phyloP scores from a whole-genome alignment of 495 filamentous ascomycete species.

The Talaromyces stipitatus region DNA sequence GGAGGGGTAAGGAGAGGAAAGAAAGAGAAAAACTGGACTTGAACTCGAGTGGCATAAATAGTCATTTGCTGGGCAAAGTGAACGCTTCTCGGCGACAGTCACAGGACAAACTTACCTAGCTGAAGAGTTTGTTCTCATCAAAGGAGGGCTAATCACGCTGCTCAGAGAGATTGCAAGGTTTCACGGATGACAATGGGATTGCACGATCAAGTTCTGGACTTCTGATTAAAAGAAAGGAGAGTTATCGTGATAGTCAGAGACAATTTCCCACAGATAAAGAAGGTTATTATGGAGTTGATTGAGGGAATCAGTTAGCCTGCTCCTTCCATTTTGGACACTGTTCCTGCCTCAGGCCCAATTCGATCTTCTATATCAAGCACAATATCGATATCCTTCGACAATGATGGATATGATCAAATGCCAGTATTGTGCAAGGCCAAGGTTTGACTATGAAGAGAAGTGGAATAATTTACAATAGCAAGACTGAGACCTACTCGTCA shows the following conservation, averaged over 20 bases:
- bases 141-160: not conserved
- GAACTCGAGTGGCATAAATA: not conserved
- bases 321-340: not conserved
- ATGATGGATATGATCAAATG: too few species aligned
- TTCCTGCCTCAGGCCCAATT: not conserved
- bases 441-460: too few species aligned
- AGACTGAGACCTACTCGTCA: too few species aligned
- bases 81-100: not conserved
- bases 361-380: not conserved
- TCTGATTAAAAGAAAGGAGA: not conserved
- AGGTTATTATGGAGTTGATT: not conserved
- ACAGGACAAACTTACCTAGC: not conserved
- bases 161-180: not conserved
- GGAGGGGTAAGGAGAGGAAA: not conserved
- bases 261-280: not conserved
- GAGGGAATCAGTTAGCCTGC: not conserved
- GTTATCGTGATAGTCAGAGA: not conserved
- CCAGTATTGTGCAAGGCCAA: too few species aligned
- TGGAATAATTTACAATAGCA: too few species aligned
- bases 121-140: not conserved
- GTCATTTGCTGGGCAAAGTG: not conserved
- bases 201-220: not conserved
- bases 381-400: not conserved
- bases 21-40: not conserved
- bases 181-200: not conserved